Conservation (phyloP, 768 basidiomycete species). For the Imleria badia region DNA sequence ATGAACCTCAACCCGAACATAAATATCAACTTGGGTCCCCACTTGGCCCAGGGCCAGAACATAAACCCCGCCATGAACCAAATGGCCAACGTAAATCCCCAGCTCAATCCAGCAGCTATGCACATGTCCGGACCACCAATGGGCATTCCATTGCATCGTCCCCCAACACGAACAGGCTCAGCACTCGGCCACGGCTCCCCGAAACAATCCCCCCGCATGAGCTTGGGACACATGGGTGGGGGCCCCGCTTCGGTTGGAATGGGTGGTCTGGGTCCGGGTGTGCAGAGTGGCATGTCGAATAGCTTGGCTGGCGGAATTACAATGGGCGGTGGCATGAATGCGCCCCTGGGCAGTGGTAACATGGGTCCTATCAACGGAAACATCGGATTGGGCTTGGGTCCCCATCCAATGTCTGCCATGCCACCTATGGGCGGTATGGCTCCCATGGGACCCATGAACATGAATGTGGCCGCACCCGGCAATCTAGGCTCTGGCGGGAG, state of each 20-base stretch:
- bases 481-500: conserved; percentile 22
- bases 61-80: conserved; percentile 19
- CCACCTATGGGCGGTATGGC: conserved; percentile 14
- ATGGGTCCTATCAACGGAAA: conserved; percentile 18
- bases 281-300: conserved; percentile 16
- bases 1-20: conserved; percentile 25
- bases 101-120: conserved; percentile 17
- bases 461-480: conserved; percentile 15
- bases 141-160: conserved; percentile 27
- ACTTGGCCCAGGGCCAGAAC: conserved; percentile 7
- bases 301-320: conserved; percentile 17
- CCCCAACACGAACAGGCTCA: conserved; percentile 32
- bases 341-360: conserved; percentile 4
- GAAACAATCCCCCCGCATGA: conserved; percentile 28
- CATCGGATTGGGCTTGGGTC: conserved; percentile 16
- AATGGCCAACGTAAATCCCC: conserved; percentile 15
- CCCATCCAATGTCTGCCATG: conserved; percentile 16
- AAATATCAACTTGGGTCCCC: conserved; percentile 16
- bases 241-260: conserved; percentile 7
- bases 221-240: conserved; percentile 16
- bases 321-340: conserved; percentile 16
- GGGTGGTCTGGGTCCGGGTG: conserved; percentile 6
- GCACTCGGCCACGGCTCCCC: conserved; percentile 28
- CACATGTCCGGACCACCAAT: conserved; percentile 18
- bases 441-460: conserved; percentile 23